Conservation (phyloP, 2,329 filamentous ascomycete species). For the Trichoderma sp. region DNA sequence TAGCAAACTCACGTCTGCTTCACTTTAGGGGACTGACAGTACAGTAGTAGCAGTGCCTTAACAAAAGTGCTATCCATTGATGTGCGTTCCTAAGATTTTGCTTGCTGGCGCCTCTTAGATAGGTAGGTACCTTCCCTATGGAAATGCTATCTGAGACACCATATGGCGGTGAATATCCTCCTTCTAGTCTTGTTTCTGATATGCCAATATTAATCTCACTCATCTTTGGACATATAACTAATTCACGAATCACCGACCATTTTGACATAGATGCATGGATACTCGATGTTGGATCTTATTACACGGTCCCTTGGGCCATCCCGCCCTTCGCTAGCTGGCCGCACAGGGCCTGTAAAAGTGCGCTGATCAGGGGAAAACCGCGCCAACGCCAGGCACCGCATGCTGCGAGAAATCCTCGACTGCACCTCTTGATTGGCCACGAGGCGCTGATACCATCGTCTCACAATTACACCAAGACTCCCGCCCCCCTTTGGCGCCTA, state of each 20-base stretch:
- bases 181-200: neutral
- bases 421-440: constrained; percentile 7
- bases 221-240: neutral
- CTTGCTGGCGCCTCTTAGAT: neutral
- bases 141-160: neutral
- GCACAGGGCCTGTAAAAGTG: neutral
- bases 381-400: neutral
- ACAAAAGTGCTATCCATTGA: neutral
- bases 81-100: neutral
- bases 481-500: neutral
- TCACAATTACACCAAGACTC: constrained; percentile 15
- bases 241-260: neutral
- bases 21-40: neutral
- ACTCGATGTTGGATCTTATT: too few species aligned
- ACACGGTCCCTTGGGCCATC: neutral
- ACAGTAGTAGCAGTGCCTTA: neutral
- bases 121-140: too few species aligned
- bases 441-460: constrained; percentile 6
- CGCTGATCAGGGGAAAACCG: neutral
- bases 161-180: neutral
- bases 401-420: neutral
- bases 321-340: neutral
- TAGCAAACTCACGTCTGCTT: neutral
- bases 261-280: neutral
- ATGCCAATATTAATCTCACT: neutral